phyloP scores from a whole-genome alignment of 208 protist genomes.

The Trypanosoma platydactyli region DNA sequence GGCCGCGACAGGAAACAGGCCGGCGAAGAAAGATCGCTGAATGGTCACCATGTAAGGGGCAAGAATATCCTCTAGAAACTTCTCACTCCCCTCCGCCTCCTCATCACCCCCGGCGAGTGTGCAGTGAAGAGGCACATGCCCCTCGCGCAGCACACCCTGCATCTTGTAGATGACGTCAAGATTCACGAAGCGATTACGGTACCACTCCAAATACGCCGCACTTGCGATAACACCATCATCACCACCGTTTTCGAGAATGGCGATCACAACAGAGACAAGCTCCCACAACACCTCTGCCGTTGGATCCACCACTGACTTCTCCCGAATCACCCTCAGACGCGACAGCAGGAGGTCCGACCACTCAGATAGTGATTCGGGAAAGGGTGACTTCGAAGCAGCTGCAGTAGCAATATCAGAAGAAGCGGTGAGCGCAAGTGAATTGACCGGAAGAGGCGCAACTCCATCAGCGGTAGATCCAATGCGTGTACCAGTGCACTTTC shows the following conservation, averaged over 20 bases:
- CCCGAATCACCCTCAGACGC: slow-evolving; percentile 26
- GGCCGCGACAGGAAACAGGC: slow-evolving; percentile 46
- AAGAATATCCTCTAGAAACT: slow-evolving; percentile 38
- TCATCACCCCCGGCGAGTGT: slow-evolving; percentile 13
- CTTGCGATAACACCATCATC: slow-evolving; percentile 46
- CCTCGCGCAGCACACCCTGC: slow-evolving; percentile 25
- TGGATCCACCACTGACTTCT: slow-evolving; percentile 24
- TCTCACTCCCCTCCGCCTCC: too few relatives aligned
- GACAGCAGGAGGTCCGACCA: slow-evolving; percentile 44
- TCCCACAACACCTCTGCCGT: slow-evolving; percentile 46
- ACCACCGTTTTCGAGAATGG: slow-evolving; percentile 40
- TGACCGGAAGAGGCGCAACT: background rate
- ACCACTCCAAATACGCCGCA: slow-evolving; percentile 55
- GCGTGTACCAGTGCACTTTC: slow-evolving; percentile 2
- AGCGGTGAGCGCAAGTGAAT: background rate
- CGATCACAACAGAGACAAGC: slow-evolving; percentile 38
- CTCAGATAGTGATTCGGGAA: slow-evolving; percentile 21
- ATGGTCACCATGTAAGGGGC: slow-evolving; percentile 49
- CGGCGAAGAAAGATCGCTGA: slow-evolving; percentile 62
- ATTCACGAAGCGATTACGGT: slow-evolving; percentile 37
- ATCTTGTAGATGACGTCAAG: slow-evolving; percentile 34
- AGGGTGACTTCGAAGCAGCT: background rate
- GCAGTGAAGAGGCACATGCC: slow-evolving; percentile 8
- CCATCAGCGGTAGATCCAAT: background rate
- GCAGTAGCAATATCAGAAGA: background rate